Percentiles rank a stretch among this genome's conserved stretches.
Evolutionary conservation across 2,329 filamentous ascomycete species (phyloP).

Genomic region (Fusarium graminum): DNA sequence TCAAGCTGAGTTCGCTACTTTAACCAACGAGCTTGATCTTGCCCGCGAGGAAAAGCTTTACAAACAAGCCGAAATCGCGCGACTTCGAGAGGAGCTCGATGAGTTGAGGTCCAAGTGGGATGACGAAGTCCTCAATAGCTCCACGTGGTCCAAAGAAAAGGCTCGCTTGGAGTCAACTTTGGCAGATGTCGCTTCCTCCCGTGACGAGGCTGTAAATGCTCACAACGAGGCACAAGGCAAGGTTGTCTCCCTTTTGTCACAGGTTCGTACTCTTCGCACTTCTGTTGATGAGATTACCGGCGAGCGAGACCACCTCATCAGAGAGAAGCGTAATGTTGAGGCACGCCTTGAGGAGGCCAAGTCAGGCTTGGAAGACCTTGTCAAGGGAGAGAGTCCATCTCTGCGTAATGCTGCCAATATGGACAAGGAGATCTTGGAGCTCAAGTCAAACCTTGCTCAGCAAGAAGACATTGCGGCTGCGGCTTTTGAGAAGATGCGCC

Average conservation of each 20-base stretch:
- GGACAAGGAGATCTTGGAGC: slow-evolving; percentile 88
- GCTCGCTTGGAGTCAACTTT: slow-evolving; percentile 89
- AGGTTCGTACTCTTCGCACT: slow-evolving; percentile 86
- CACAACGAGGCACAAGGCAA: slow-evolving; percentile 96
- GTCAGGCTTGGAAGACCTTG: slow-evolving; percentile 87
- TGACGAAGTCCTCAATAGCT: slow-evolving; percentile 96
- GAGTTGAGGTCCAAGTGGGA: slow-evolving; percentile 97
- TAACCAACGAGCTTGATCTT: slow-evolving; percentile 92
- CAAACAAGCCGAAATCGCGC: slow-evolving; percentile 87
- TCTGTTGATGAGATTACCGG: slow-evolving; percentile 87
- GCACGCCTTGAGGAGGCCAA: slow-evolving; percentile 87
- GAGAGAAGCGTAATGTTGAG: slow-evolving; percentile 93
- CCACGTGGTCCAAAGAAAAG: slow-evolving; percentile 99
- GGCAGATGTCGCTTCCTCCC: slow-evolving; percentile 88
- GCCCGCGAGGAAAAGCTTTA: slow-evolving; percentile 89
- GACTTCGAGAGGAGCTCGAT: slow-evolving; percentile 94
- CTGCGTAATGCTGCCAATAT: slow-evolving; percentile 90
- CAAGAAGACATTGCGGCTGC: slow-evolving; percentile 93
- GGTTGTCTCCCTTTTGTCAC: slow-evolving; percentile 89
- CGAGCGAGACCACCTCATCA: slow-evolving; percentile 85
- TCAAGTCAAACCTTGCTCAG: slow-evolving; percentile 89
- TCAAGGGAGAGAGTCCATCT: slow-evolving; percentile 85
- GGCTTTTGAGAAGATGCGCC: slow-evolving; percentile 96
- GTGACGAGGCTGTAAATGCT: slow-evolving; percentile 91
- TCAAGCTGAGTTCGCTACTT: slow-evolving; percentile 87